These are phyloP conservation scores for Colletotrichum tanaceti DNA, from an alignment of 2,329 filamentous ascomycete genomes.

Conservation along the genomic window DNA sequence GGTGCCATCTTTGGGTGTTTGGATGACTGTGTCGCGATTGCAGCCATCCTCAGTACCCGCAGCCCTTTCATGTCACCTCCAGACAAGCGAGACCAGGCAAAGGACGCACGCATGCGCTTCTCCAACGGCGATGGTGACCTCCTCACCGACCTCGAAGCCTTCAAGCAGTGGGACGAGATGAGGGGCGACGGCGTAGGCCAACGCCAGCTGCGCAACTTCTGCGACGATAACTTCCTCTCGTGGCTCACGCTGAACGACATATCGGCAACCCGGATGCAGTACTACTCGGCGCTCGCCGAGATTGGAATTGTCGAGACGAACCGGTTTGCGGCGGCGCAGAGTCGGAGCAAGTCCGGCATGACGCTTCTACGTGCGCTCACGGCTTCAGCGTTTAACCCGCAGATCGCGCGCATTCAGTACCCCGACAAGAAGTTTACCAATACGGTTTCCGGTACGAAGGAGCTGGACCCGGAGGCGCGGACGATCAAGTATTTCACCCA, in stretches of 20 bases:
- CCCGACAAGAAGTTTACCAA: conserved; percentile 95
- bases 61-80: conserved; percentile 88
- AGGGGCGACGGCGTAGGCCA: conserved; percentile 67
- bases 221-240: conserved; percentile 86
- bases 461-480: conserved; percentile 90
- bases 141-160: conserved; percentile 86
- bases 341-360: conserved; percentile 47
- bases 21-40: conserved; percentile 87
- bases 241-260: conserved; percentile 89
- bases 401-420: conserved; percentile 91
- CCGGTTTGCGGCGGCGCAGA: conserved; percentile 42
- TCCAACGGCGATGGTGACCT: conserved; percentile 85
- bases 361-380: conserved; percentile 76
- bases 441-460: conserved; percentile 88
- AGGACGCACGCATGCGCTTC: conserved; percentile 80
- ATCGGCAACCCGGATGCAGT: conserved; percentile 85
- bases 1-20: conserved; percentile 94
- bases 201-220: conserved; percentile 78
- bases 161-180: conserved; percentile 82
- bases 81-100: conserved; percentile 84
- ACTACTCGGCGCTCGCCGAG: conserved; percentile 85
- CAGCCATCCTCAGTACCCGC: conserved; percentile 89
- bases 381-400: conserved; percentile 81
- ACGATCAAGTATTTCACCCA: conserved; percentile 94
- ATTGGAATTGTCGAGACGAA: conserved; percentile 76